Conservation (phyloP, 2,329 filamentous ascomycete species). For the Apiospora phragmitis region DNA sequence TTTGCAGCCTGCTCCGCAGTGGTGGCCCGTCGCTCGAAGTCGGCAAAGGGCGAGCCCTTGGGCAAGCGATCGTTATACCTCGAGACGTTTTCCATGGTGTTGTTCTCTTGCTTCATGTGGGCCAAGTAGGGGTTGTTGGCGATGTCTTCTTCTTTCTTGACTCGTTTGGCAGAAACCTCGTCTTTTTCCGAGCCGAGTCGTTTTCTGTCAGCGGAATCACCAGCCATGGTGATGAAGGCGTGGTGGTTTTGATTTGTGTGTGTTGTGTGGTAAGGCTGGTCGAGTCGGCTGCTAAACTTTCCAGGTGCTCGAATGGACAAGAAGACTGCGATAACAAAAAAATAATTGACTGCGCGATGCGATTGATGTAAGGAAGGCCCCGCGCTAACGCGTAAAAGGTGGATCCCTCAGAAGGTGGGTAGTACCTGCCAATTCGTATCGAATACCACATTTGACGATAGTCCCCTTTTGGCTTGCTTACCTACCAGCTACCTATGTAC, state of each 20-base stretch:
- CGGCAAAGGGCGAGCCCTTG: conserved; percentile 53
- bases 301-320: background rate
- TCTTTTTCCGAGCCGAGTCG: conserved; percentile 27
- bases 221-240: background rate
- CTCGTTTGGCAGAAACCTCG: conserved; percentile 2
- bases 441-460: background rate
- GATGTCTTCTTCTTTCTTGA: conserved; percentile 26
- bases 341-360: background rate
- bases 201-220: conserved; percentile 21
- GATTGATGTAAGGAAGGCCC: background rate
- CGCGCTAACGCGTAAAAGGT: background rate
- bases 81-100: conserved; percentile 36
- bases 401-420: background rate
- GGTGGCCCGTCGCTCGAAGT: conserved; percentile 76
- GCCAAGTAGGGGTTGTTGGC: conserved; percentile 82
- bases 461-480: too few species aligned
- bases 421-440: background rate
- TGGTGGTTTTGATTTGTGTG: background rate
- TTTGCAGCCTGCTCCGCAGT: conserved; percentile 72
- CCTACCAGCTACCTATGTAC: too few species aligned
- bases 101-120: conserved; percentile 74
- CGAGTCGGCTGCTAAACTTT: background rate
- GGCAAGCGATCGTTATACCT: conserved; percentile 31
- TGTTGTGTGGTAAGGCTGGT: background rate
- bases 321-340: conserved; percentile 6